These are phyloP conservation scores for Didymella arachidicola DNA, from an alignment of 2,329 filamentous ascomycete genomes.

Conservation along the genomic window DNA sequence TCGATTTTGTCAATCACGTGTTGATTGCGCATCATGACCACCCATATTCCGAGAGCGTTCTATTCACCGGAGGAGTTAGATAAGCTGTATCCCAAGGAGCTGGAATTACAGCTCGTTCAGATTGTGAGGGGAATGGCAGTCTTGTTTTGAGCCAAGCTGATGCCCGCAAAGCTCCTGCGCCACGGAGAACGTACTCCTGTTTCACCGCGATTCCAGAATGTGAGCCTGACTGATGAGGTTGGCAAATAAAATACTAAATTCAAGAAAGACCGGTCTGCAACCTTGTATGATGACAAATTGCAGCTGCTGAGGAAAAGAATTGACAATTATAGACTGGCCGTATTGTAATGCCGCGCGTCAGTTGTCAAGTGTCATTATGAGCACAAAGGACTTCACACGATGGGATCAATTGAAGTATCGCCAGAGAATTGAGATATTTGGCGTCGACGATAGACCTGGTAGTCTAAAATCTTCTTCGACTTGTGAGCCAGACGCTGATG, in stretches of 20 bases:
- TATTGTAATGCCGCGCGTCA: conserved; percentile 83
- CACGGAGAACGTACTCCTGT: conserved; percentile 80
- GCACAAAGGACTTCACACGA: conserved; percentile 59
- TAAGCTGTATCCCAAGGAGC: conserved; percentile 77
- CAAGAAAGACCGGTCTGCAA: conserved; percentile 40
- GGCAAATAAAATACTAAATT: conserved; percentile 12
- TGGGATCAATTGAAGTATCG: conserved; percentile 70
- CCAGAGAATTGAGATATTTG: conserved; percentile 84
- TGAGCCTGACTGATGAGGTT: conserved; percentile 48
- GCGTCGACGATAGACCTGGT: conserved; percentile 65
- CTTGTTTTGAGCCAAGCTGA: conserved; percentile 16
- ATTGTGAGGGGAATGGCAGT: conserved; percentile 60
- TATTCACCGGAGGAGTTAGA: conserved; percentile 84
- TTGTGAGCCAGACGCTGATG: conserved; percentile 11
- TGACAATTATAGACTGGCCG: conserved; percentile 71
- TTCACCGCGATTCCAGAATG: conserved; percentile 84
- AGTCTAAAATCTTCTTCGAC: not conserved
- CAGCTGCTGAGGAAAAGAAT: not conserved
- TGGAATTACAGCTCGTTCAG: conserved; percentile 90
- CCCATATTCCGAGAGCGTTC: conserved; percentile 73
- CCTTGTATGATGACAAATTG: conserved; percentile 36
- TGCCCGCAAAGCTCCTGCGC: conserved; percentile 44
- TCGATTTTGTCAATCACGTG: not conserved
- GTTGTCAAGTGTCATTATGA: conserved; percentile 69
- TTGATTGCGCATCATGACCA: conserved; percentile 69